phyloP scores from a whole-genome alignment of 352 stramenopile genomes.

The Globisporangium middletonii region DNA sequence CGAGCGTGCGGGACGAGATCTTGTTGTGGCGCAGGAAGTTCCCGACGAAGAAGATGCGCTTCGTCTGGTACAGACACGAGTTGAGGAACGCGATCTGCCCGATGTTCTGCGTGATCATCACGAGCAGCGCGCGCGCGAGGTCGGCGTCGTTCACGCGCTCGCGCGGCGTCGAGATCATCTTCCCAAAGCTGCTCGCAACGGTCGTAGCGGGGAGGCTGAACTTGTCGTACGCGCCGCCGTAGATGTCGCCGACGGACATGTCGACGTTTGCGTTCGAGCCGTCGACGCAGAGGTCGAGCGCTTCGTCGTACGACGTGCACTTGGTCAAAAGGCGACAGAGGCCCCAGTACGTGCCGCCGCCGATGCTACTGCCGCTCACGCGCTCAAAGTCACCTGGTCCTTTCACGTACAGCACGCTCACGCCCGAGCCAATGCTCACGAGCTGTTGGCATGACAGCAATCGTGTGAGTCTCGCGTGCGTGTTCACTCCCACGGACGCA shows the following conservation, averaged over 20 bases:
- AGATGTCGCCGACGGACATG: slow-evolving; percentile 99
- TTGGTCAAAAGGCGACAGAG: slow-evolving; percentile 94
- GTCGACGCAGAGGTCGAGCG: slow-evolving; percentile 71
- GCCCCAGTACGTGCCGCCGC: slow-evolving; percentile 98
- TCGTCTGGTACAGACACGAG: slow-evolving; percentile 95
- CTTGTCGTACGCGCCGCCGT: slow-evolving; percentile 94
- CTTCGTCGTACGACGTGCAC: slow-evolving; percentile 80
- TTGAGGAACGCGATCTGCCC: slow-evolving; percentile 98
- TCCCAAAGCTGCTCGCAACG: slow-evolving; percentile 97
- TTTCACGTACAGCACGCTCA: slow-evolving; percentile 95
- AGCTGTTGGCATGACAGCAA: slow-evolving; percentile 36
- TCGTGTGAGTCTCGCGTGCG: background rate
- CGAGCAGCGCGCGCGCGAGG: slow-evolving; percentile 92
- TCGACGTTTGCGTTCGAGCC: slow-evolving; percentile 88
- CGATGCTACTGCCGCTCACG: slow-evolving; percentile 97
- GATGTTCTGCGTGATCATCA: slow-evolving; percentile 99
- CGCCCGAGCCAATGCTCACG: slow-evolving; percentile 98
- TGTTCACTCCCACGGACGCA: background rate
- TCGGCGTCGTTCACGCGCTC: slow-evolving; percentile 91
- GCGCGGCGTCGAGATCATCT: slow-evolving; percentile 70
- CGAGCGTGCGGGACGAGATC: slow-evolving; percentile 89
- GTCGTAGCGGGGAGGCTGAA: slow-evolving; percentile 88
- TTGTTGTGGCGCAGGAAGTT: slow-evolving; percentile 99
- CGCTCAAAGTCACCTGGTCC: slow-evolving; percentile 93
- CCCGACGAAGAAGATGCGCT: slow-evolving; percentile 95